phyloP scores from a whole-genome alignment of 495 filamentous ascomycete genomes.

The Paragyromitra xinjiangensis region DNA sequence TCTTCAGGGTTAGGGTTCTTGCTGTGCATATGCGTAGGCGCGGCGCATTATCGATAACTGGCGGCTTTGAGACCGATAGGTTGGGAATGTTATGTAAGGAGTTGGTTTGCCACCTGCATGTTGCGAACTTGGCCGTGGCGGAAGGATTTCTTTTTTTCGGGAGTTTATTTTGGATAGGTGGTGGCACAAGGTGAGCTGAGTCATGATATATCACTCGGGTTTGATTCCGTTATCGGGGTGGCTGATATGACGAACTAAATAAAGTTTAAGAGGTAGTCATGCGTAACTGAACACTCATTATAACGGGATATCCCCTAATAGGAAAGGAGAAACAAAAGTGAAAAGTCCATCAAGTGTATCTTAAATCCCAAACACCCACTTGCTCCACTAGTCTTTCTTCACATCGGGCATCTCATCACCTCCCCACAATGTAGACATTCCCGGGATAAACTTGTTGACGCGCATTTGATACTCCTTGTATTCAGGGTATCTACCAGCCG shows the following conservation, averaged over 20 bases:
- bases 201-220: neutral
- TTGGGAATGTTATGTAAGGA: neutral
- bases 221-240: neutral
- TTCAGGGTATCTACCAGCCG: slow-evolving; percentile 81
- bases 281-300: neutral
- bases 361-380: neutral
- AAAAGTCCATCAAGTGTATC: neutral
- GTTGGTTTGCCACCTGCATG: neutral
- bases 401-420: slow-evolving; percentile 24
- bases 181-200: neutral
- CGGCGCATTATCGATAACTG: neutral
- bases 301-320: neutral
- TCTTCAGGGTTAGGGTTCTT: slow-evolving; percentile 1
- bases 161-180: neutral
- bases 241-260: neutral
- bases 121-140: slow-evolving; percentile 12
- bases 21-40: neutral
- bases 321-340: neutral
- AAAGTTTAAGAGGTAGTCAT: neutral
- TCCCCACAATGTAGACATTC: slow-evolving; percentile 47
- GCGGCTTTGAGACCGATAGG: neutral
- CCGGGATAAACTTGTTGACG: slow-evolving; percentile 85
- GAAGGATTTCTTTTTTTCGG: slow-evolving; percentile 2
- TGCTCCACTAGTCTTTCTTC: slow-evolving; percentile 35
- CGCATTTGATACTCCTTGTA: slow-evolving; percentile 84